Evolutionary conservation across 2,329 filamentous ascomycete species (phyloP), one percentile per base, ranked within the genome.

Genomic region (Colletotrichum sansevieriae): DNA sequence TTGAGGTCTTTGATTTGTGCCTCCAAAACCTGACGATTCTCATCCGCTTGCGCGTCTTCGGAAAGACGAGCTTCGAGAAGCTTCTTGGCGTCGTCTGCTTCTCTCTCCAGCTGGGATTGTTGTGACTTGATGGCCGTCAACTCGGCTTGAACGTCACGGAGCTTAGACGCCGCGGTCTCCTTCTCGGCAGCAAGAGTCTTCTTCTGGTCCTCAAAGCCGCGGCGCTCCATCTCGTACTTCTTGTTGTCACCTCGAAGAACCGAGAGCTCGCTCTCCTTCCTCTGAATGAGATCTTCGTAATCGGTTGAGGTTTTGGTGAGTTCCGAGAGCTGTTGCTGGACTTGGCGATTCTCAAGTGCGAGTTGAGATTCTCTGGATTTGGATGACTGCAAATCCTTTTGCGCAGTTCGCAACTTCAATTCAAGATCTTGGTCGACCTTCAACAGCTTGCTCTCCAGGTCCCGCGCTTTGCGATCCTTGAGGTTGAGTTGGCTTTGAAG

Each of bases 191-290:
- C 84, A 39, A 99, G 83, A 1, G 84, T 83, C 70, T 87, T 88
- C 77, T 91, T 94, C 76, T 98, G 94, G 3, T 92, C 87, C 72
- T 97, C 94, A 41, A 97, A 89, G 13, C 85, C 86, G 70, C 89
- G 90, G 35, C 91, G 92, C 74, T 98, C 95, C 59, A 90, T 89
- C 77, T 97, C 92, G 72, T 92, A 91, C 71, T 91, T 93, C 77
- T 92, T 92, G 71, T 95, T 89, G 77, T 99, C 96, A 11, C 90
- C 90, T 73, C 94, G 93, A 39, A 98, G 85, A 52, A 98, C 86
- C 0, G 91, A 87, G 20, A 99, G 84, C 76, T 99, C 97, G 78
- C 95, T 97, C 77, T 99, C 96, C 78, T 98, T 99, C 68, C 92
- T 91, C 25, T 94, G 88, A 25, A 99, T 92, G 49, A 98, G 87